Percentiles rank a stretch among this genome's conserved stretches.
These are phyloP conservation scores for Microbotryum silenes-acaulis DNA, from an alignment of 1,284 basidiomycete species.

Conservation along the genomic window DNA sequence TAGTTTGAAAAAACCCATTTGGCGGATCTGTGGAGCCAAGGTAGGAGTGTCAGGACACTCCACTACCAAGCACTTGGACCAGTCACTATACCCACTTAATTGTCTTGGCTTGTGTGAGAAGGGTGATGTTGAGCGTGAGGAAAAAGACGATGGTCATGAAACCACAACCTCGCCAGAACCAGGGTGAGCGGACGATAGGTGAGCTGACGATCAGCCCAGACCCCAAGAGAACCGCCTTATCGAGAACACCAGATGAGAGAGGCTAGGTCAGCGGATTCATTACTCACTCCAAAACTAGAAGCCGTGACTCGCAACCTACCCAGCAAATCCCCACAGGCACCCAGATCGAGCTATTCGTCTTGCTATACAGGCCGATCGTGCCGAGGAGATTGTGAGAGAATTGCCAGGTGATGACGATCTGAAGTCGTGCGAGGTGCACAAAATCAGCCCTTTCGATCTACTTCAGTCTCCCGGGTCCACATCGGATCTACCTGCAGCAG, in stretches of 20 bases:
- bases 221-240: slow-evolving; percentile 27
- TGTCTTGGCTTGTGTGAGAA: slow-evolving; percentile 18
- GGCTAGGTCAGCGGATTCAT: too few relatives aligned
- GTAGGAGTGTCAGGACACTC: background rate
- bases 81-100: slow-evolving; percentile 9
- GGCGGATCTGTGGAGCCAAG: slow-evolving; percentile 18
- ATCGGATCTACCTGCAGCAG: slow-evolving; percentile 20
- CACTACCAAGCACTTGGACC: background rate
- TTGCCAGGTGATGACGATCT: slow-evolving; percentile 34
- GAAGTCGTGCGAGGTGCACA: background rate
- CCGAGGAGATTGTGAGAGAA: slow-evolving; percentile 33
- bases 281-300: background rate
- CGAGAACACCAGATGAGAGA: background rate
- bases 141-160: slow-evolving; percentile 20
- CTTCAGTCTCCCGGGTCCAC: too few relatives aligned
- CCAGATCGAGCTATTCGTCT: slow-evolving; percentile 24
- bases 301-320: slow-evolving; percentile 8
- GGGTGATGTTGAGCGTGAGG: slow-evolving; percentile 25
- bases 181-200: slow-evolving; percentile 29
- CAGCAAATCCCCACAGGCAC: slow-evolving; percentile 28
- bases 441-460: too few relatives aligned
- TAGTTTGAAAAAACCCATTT: slow-evolving; percentile 31
- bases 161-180: slow-evolving; percentile 32
- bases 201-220: slow-evolving; percentile 28
- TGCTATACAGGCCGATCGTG: slow-evolving; percentile 26